These are phyloP conservation scores for Rhizophora apiculata DNA, from an alignment of 345 rosid genomes.

Conservation along the genomic window DNA sequence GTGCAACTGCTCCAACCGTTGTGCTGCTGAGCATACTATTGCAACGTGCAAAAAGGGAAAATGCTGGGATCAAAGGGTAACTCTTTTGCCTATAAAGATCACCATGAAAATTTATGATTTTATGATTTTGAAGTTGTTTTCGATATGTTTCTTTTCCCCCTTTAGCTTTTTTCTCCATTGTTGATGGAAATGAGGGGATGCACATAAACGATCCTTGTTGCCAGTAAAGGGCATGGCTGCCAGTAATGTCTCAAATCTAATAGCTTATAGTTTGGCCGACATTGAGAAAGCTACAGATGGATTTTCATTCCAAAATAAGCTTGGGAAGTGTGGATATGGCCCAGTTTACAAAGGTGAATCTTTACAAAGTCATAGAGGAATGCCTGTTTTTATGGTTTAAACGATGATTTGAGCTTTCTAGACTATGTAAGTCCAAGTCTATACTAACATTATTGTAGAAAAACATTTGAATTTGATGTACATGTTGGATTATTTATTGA, in stretches of 20 bases:
- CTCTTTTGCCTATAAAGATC: too few relatives aligned
- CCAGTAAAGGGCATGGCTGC: too few relatives aligned
- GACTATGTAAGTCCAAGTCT: conserved; percentile 27
- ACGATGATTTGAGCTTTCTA: conserved; percentile 15
- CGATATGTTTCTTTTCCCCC: too few relatives aligned
- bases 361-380: conserved; percentile 28
- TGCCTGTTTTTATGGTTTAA: conserved; percentile 16
- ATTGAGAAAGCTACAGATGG: conserved; percentile 33
- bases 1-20: too few relatives aligned
- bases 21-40: too few relatives aligned
- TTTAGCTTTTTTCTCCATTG: too few relatives aligned
- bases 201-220: too few relatives aligned
- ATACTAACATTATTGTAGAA: not conserved
- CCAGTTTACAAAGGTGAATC: conserved; percentile 37
- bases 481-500: not conserved
- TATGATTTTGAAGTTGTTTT: too few relatives aligned
- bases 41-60: too few relatives aligned
- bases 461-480: not conserved
- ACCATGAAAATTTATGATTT: too few relatives aligned
- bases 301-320: conserved; percentile 32
- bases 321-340: conserved; percentile 47
- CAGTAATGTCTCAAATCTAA: conserved; percentile 16
- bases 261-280: conserved; percentile 18
- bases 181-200: too few relatives aligned
- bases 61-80: too few relatives aligned